phyloP scores from a whole-genome alignment of 345 rosid genomes.

The Ceriops zippeliana region DNA sequence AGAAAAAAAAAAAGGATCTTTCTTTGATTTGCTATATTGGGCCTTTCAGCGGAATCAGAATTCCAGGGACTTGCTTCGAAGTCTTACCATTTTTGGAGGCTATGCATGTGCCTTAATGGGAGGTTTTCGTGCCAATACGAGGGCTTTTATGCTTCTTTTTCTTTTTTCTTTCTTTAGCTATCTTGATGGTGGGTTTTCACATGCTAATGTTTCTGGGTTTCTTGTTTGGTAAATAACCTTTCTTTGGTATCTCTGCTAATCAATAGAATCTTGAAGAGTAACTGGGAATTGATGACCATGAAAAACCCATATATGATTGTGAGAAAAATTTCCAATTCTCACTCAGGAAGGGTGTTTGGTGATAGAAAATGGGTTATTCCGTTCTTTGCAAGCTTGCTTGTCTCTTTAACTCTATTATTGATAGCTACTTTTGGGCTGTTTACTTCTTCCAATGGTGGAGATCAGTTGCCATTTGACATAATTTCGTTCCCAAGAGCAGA shows the following conservation, averaged over 20 bases:
- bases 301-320: slow-evolving; percentile 27
- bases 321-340: slow-evolving; percentile 58
- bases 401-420: slow-evolving; percentile 56
- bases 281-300: slow-evolving; percentile 15
- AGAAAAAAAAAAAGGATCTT: neutral
- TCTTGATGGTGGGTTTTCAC: neutral
- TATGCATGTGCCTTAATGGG: slow-evolving; percentile 4
- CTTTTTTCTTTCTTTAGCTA: slow-evolving; percentile 5
- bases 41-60: slow-evolving; percentile 1
- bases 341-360: slow-evolving; percentile 59
- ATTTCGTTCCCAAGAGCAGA: slow-evolving; percentile 40
- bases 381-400: slow-evolving; percentile 71
- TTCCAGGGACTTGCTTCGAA: slow-evolving; percentile 15
- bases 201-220: neutral
- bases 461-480: slow-evolving; percentile 49
- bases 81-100: slow-evolving; percentile 5
- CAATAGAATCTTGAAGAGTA: neutral
- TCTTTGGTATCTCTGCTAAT: neutral
- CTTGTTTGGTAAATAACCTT: neutral
- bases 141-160: slow-evolving; percentile 17
- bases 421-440: slow-evolving; percentile 42
- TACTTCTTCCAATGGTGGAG: slow-evolving; percentile 39
- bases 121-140: slow-evolving; percentile 7
- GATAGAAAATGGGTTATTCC: slow-evolving; percentile 85
- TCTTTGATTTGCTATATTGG: neutral